phyloP scores from a whole-genome alignment of 2,329 filamentous ascomycete species.

The Fusarium anthophilum region DNA sequence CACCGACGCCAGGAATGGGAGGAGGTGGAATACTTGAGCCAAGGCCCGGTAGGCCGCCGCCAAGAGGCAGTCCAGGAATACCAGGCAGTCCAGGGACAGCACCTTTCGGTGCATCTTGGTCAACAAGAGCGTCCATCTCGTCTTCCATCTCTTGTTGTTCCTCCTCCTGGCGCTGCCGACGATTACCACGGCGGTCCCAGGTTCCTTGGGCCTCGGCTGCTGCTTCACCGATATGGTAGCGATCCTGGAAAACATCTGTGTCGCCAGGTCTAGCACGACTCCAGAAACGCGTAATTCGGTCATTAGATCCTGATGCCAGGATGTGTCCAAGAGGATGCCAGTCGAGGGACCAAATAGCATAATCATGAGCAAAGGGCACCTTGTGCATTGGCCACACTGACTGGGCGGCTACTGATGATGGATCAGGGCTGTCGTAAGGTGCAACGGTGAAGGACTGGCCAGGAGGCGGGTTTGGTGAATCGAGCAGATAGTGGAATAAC shows the following conservation, averaged over 20 bases:
- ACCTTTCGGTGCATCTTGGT: conserved; percentile 76
- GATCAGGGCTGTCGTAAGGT: conserved; percentile 86
- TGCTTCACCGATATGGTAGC: conserved; percentile 94
- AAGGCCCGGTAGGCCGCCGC: conserved; percentile 53
- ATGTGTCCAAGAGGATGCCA: conserved; percentile 98
- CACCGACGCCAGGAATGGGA: conserved; percentile 61
- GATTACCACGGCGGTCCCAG: conserved; percentile 82
- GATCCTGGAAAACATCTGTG: conserved; percentile 83
- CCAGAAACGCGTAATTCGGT: conserved; percentile 97
- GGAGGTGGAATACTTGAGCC: conserved; percentile 56
- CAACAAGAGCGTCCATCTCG: conserved; percentile 89
- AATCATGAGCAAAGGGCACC: conserved; percentile 88
- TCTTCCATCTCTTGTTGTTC: conserved; percentile 95
- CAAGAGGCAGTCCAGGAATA: conserved; percentile 68
- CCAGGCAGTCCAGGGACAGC: conserved; percentile 55
- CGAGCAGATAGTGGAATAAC: conserved; percentile 92
- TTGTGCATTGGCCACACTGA: conserved; percentile 93
- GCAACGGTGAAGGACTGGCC: conserved; percentile 77
- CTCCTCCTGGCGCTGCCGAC: conserved; percentile 84
- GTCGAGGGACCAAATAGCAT: conserved; percentile 96
- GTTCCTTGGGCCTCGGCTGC: conserved; percentile 96
- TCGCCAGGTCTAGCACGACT: conserved; percentile 90
- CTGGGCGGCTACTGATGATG: conserved; percentile 81
- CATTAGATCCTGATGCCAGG: conserved; percentile 93
- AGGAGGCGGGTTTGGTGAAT: conserved; percentile 87